Percentiles rank a stretch among this genome's conserved stretches.
Evolutionary conservation across 257 asterid species (phyloP).

Genomic region (Nicotiana undulata): DNA sequence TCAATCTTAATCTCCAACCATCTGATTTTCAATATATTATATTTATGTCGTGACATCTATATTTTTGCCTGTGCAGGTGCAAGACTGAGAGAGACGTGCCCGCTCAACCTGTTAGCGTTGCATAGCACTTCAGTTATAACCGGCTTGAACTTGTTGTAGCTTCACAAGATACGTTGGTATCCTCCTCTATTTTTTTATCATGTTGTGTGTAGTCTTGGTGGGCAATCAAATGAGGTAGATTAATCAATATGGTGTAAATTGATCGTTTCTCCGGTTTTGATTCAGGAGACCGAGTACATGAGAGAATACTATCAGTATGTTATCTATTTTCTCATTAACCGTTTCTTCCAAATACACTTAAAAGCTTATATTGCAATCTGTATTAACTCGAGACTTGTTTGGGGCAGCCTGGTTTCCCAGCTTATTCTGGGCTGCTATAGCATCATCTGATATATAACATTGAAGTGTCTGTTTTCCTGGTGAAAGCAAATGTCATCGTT

Average conservation of each 20-base stretch:
- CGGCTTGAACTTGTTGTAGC: neutral
- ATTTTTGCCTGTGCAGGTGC: conserved; percentile 26
- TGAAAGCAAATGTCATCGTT: neutral
- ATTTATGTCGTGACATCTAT: neutral
- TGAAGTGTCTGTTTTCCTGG: neutral
- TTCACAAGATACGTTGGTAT: conserved; percentile 3
- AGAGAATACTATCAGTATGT: neutral
- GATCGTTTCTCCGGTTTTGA: neutral
- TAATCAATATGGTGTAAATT: neutral
- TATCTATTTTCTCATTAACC: neutral
- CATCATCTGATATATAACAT: neutral
- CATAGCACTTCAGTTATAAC: neutral
- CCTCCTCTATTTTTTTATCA: neutral
- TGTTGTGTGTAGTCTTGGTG: neutral
- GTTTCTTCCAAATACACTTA: neutral
- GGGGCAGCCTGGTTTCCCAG: neutral
- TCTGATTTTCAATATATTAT: neutral
- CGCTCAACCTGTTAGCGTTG: conserved; percentile 23
- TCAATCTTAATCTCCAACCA: neutral
- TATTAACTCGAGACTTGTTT: neutral
- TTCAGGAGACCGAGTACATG: neutral
- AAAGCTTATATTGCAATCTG: neutral
- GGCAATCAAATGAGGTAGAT: neutral
- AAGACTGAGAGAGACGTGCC: conserved; percentile 23
- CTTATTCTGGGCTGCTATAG: neutral